Percentiles rank a stretch among this genome's conserved stretches.
phyloP scores from a whole-genome alignment of 2,329 filamentous ascomycete species.

The Claviceps purpurea region DNA sequence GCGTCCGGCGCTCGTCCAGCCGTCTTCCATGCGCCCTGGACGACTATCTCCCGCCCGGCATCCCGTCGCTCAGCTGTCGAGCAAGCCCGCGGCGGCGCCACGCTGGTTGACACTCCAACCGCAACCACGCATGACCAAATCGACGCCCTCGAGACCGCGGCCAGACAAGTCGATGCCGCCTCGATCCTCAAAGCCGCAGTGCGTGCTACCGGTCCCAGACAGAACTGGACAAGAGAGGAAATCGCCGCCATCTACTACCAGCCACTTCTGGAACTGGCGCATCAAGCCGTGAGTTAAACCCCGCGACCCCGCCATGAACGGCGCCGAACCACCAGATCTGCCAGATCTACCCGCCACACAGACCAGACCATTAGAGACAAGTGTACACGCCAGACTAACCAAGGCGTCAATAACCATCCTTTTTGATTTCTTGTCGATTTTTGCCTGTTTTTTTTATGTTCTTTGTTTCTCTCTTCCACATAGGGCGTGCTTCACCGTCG shows the following conservation, averaged over 20 bases:
- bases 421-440: too few species aligned
- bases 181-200: slow-evolving; percentile 38
- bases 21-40: slow-evolving; percentile 4
- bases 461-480: not conserved
- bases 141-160: slow-evolving; percentile 1
- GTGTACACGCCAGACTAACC: not conserved
- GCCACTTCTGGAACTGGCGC: slow-evolving; percentile 65
- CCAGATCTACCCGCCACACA: not conserved
- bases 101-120: slow-evolving; percentile 8
- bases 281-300: slow-evolving; percentile 47
- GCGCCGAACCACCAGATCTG: too few species aligned
- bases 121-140: slow-evolving; percentile 3
- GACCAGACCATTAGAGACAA: not conserved
- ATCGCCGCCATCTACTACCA: slow-evolving; percentile 72
- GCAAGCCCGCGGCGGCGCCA: slow-evolving; percentile 6
- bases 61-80: not conserved
- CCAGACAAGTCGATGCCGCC: slow-evolving; percentile 10
- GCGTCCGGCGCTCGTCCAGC: slow-evolving; percentile 1
- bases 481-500: slow-evolving; percentile 67
- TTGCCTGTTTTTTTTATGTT: too few species aligned
- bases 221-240: slow-evolving; percentile 70
- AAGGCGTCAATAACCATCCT: not conserved
- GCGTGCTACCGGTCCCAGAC: slow-evolving; percentile 46
- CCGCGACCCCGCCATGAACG: not conserved
- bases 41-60: not conserved